These are phyloP conservation scores for Exophiala calicioides DNA, from an alignment of 2,329 filamentous ascomycete genomes.

Conservation along the genomic window DNA sequence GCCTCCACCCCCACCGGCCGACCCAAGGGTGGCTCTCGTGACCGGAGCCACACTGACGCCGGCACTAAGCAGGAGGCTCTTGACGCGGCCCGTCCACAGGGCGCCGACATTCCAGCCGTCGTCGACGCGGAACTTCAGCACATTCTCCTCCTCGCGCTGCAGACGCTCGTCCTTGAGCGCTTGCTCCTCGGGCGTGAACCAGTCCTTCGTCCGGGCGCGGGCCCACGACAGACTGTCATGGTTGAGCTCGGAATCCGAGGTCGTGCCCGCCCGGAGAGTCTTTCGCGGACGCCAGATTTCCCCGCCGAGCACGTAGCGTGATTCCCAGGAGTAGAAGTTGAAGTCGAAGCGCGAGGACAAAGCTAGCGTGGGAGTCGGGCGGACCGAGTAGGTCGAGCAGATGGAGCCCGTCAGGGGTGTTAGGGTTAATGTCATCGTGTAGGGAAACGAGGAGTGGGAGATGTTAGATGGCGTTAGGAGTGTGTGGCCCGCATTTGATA, in stretches of 20 bases:
- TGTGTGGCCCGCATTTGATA: constrained; percentile 26
- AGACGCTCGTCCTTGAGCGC: constrained; percentile 52
- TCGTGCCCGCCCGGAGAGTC: constrained; percentile 31
- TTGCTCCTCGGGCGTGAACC: constrained; percentile 36
- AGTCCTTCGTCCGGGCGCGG: constrained; percentile 42
- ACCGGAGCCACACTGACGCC: constrained; percentile 75
- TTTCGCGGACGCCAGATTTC: constrained; percentile 77
- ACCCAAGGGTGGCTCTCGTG: background rate
- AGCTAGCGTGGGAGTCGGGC: constrained; percentile 77
- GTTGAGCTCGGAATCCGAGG: too few relatives aligned
- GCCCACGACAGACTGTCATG: constrained; percentile 48
- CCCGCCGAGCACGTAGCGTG: constrained; percentile 84
- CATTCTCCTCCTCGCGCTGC: constrained; percentile 73
- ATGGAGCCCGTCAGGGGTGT: constrained; percentile 95
- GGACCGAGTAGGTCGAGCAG: constrained; percentile 86
- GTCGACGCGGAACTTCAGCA: constrained; percentile 86
- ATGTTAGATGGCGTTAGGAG: constrained; percentile 33
- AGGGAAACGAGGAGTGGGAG: constrained; percentile 72
- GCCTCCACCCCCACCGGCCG: background rate
- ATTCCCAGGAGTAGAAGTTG: constrained; percentile 98
- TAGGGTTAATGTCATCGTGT: constrained; percentile 88
- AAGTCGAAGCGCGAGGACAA: constrained; percentile 92
- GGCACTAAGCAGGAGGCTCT: constrained; percentile 88
- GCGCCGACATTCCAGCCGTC: constrained; percentile 84
- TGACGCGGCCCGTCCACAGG: constrained; percentile 89